Evolutionary conservation across 1,284 basidiomycete species (phyloP).

Genomic region (Ustilago lituana): DNA sequence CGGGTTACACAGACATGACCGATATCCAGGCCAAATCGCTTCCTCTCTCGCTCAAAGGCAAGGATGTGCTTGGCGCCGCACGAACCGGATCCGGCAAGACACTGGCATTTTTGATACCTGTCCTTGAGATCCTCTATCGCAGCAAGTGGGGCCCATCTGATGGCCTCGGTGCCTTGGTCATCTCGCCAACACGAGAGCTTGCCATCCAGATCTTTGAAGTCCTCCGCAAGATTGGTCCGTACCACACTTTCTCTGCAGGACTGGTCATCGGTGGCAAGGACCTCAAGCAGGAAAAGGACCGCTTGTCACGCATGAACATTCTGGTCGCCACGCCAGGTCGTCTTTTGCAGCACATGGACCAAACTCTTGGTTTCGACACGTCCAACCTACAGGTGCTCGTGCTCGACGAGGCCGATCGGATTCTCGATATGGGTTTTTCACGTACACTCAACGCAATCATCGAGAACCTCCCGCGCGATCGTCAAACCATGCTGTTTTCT

Average conservation of each 20-base stretch:
- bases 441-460: constrained; percentile 89
- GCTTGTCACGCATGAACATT: constrained; percentile 93
- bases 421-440: constrained; percentile 94
- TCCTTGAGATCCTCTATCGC: constrained; percentile 79
- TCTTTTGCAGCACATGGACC: constrained; percentile 95
- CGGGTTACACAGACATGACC: constrained; percentile 63
- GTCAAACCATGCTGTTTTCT: constrained; percentile 92
- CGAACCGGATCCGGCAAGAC: constrained; percentile 86
- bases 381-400: constrained; percentile 92
- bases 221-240: constrained; percentile 86
- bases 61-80: constrained; percentile 76
- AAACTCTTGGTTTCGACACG: constrained; percentile 92
- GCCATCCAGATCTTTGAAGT: constrained; percentile 98
- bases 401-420: constrained; percentile 94
- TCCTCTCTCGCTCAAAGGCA: constrained; percentile 56
- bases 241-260: constrained; percentile 92
- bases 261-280: constrained; percentile 97
- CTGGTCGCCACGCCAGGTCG: constrained; percentile 95
- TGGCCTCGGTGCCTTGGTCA: constrained; percentile 88
- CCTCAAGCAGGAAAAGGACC: constrained; percentile 82
- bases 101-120: constrained; percentile 80
- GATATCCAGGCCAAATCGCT: constrained; percentile 61
- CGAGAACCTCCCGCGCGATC: constrained; percentile 74
- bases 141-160: constrained; percentile 82
- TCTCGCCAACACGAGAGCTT: constrained; percentile 93